These are phyloP conservation scores for Cynanchum wilfordii DNA, from an alignment of 257 asterid genomes.

Conservation along the genomic window DNA sequence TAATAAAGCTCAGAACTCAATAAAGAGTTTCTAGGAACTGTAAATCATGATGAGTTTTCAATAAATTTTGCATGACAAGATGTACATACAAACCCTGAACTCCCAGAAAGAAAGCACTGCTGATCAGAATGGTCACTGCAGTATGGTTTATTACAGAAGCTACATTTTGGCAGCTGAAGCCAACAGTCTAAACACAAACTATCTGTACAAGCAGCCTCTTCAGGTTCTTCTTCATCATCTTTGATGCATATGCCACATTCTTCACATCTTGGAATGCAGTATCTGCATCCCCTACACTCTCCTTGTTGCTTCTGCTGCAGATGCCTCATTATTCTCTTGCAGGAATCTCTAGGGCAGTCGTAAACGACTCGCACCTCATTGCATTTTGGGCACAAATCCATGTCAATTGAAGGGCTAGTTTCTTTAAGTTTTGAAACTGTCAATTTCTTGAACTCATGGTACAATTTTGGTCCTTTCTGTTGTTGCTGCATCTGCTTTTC, in stretches of 20 bases:
- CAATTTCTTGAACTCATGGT: conserved; percentile 25
- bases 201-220: conserved; percentile 54
- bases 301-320: conserved; percentile 1
- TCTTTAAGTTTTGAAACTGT: conserved; percentile 18
- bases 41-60: background rate
- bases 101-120: conserved; percentile 18
- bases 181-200: conserved; percentile 59
- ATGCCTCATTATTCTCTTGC: conserved; percentile 21
- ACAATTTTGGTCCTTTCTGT: conserved; percentile 21
- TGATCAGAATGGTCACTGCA: conserved; percentile 50
- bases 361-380: conserved; percentile 41
- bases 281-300: conserved; percentile 50
- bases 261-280: conserved; percentile 54
- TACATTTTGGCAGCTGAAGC: conserved; percentile 70
- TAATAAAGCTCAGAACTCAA: background rate
- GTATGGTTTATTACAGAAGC: conserved; percentile 67
- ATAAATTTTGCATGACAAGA: conserved; percentile 31
- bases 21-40: background rate
- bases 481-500: conserved; percentile 20
- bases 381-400: conserved; percentile 59
- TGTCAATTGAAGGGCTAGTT: conserved; percentile 34
- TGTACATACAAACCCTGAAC: conserved; percentile 44
- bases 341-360: conserved; percentile 49
- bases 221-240: conserved; percentile 31
- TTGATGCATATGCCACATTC: conserved; percentile 69